Percentiles rank a stretch among this genome's conserved stretches.
Evolutionary conservation across 1,284 basidiomycete species (phyloP).

Genomic region (Papiliotrema terrestris): DNA sequence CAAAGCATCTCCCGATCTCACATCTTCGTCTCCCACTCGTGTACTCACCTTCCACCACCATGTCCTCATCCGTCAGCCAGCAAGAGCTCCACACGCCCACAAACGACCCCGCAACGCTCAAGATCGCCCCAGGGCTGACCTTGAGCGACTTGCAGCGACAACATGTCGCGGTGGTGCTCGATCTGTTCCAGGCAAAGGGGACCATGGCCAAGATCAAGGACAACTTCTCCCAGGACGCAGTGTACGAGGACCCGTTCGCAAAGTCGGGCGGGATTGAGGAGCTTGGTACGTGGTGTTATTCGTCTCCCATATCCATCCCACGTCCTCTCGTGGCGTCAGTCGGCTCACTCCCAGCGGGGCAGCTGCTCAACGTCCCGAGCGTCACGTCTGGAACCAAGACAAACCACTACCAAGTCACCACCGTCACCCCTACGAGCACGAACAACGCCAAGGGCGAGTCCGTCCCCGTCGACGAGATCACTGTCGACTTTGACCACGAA

Average conservation of each 20-base stretch:
- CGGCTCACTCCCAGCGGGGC: constrained; percentile 23
- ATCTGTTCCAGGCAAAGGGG: constrained; percentile 39
- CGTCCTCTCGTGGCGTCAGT: neutral
- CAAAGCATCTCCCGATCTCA: neutral
- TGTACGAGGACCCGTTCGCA: constrained; percentile 41
- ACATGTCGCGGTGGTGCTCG: constrained; percentile 35
- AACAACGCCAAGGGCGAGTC: constrained; percentile 7
- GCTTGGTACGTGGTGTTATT: constrained; percentile 24
- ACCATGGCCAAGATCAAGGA: constrained; percentile 35
- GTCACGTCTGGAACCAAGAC: constrained; percentile 30
- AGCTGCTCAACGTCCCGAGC: constrained; percentile 32
- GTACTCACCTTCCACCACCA: neutral
- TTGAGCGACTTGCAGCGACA: constrained; percentile 23
- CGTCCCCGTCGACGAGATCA: constrained; percentile 21
- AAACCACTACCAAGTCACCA: constrained; percentile 19
- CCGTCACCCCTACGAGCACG: constrained; percentile 9
- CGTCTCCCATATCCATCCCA: too few relatives aligned
- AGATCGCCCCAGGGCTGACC: constrained; percentile 15
- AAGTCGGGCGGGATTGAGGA: constrained; percentile 29
- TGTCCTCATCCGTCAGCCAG: constrained; percentile 2
- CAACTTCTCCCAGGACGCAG: constrained; percentile 30
- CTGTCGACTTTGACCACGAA: constrained; percentile 29
- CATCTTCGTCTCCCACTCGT: neutral
- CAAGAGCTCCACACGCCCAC: constrained; percentile 9
- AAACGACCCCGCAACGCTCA: constrained; percentile 12